Base-by-base conservation (phyloP, 345 rosid species). In the Ceriops decandra region DNA sequence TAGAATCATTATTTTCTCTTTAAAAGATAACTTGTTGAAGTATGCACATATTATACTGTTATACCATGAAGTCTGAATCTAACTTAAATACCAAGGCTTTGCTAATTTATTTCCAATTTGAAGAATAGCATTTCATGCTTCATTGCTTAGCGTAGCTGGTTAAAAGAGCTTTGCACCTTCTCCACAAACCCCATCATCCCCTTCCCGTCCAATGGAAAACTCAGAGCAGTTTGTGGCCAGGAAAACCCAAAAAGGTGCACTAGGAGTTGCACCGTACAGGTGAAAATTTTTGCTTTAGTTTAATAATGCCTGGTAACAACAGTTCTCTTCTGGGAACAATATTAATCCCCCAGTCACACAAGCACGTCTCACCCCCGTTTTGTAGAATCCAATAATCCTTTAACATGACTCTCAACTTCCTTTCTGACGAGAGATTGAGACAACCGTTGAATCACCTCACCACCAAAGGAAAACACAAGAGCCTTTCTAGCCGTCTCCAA, bases 381-480 rank as follows among this genome's bases (percentile, higher is more conserved):
- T 13, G 49, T 11, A 42, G 87, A 80, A 78, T 74, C 82, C 69
- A 90, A 81, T 79, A 92, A 74, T 24, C 70, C 74, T 67, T 79
- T 90, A 71, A 92, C 87, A 47, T 78, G 90, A 20, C 64, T 72
- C 82, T 84, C 79, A 3, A 79, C 92, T 76, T 85, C 85, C 59
- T 86, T 76, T 27, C 77, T 76, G 51, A 91, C 46, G 21, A 56
- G 78, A 22, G 83, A 62, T 74, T 78, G 53, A 4, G 89, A 92
- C 27, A 92, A 75, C 68, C 73, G 77, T 6, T 83, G 80, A 22
- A 95, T 82, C 6, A 91, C 90, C 78, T 90, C 96, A 4, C 91
- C 87, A 36, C 95, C 96, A 22, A 91, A 91, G 36, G 97, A 90
- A 46, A 91, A 76, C 11, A 90, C 85, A 6, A 95, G 93, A 64